Conservation (phyloP, 2,329 filamentous ascomycete species). For the Hysterium pulicare region DNA sequence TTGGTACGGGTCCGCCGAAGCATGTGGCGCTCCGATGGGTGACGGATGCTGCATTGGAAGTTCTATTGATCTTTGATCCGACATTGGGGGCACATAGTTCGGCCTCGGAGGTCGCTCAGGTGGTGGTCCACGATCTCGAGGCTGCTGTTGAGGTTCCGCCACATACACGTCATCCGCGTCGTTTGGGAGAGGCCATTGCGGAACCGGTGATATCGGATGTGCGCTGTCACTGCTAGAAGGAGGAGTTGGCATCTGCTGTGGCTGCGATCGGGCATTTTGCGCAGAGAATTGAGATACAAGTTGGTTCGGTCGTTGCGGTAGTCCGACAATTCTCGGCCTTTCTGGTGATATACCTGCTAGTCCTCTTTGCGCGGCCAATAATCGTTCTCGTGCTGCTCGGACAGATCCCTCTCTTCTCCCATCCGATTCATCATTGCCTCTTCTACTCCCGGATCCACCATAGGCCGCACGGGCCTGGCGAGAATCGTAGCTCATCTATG, state of each 20-base stretch:
- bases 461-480: constrained; percentile 30
- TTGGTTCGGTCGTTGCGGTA: constrained; percentile 35
- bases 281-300: constrained; percentile 23
- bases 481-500: constrained; percentile 38
- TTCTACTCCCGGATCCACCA: constrained; percentile 19
- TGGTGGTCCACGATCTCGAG: constrained; percentile 35
- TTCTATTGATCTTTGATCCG: constrained; percentile 36
- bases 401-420: constrained; percentile 32
- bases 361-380: constrained; percentile 24
- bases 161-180: constrained; percentile 23
- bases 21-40: constrained; percentile 5
- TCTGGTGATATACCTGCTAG: constrained; percentile 23
- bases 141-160: constrained; percentile 19
- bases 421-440: constrained; percentile 16
- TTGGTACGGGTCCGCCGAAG: constrained; percentile 16
- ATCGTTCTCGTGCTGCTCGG: constrained; percentile 33
- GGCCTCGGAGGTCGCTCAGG: constrained; percentile 43
- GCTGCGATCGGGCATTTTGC: constrained; percentile 10
- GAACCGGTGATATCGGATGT: constrained; percentile 30
- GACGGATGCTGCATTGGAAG: constrained; percentile 26
- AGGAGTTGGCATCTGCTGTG: constrained; percentile 14
- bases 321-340: constrained; percentile 32
- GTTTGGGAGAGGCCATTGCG: constrained; percentile 48
- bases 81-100: constrained; percentile 35
- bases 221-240: constrained; percentile 13